Evolutionary conservation across 306 rosid species (phyloP).

Genomic region (Abrus pulchellus): DNA sequence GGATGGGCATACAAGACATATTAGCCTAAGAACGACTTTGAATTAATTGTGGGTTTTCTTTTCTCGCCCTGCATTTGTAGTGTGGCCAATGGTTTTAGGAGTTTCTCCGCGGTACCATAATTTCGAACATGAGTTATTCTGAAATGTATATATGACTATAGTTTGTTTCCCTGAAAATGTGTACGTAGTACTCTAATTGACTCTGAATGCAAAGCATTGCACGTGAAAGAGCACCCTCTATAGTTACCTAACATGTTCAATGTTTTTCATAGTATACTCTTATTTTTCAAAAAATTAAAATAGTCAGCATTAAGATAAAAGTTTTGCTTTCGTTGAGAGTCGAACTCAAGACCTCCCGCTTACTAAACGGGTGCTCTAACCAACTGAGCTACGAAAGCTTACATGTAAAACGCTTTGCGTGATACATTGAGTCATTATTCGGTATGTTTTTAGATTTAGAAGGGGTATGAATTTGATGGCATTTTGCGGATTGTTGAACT

Average conservation of each 20-base stretch:
- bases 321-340: conserved; percentile 58
- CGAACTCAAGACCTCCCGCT: conserved; percentile 64
- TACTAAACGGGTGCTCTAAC: conserved; percentile 68
- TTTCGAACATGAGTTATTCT: not conserved
- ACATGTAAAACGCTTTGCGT: too few relatives aligned
- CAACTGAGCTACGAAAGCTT: conserved; percentile 63
- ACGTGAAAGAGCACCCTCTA: not conserved
- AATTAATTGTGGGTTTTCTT: not conserved
- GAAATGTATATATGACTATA: conserved; percentile 11
- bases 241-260: not conserved
- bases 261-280: too few relatives aligned
- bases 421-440: too few relatives aligned
- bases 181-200: not conserved
- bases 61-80: too few relatives aligned
- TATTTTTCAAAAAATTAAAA: too few relatives aligned
- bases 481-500: too few relatives aligned
- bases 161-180: not conserved
- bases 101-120: not conserved
- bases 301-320: too few relatives aligned
- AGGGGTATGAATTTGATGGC: too few relatives aligned
- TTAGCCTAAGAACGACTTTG: not conserved
- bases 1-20: conserved; percentile 5
- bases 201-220: not conserved
- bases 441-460: too few relatives aligned
- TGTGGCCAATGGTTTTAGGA: not conserved